Evolutionary conservation across 148 eudicot species (phyloP), one percentile per base, ranked within the genome.

Genomic region (Diospyros kaki): DNA sequence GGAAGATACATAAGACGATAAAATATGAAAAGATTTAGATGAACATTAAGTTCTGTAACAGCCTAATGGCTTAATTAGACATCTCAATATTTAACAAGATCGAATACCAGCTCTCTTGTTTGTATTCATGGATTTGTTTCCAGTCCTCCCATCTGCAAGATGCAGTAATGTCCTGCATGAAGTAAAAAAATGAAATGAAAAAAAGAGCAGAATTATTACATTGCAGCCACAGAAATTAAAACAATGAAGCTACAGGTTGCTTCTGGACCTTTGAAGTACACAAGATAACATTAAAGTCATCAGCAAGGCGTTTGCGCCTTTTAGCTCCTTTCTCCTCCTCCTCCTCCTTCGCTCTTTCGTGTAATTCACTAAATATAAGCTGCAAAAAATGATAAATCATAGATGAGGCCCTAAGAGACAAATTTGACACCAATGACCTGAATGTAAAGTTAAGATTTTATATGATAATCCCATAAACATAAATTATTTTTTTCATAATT

Each of bases 261-360:
- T 58, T 45, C 54, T 28, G 72, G 74, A 95, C 99, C 99, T 95
- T 92, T 69, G 86, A 81, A 60, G 86, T 84, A 73, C 84, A 85
- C 75, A 95, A 80, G 74, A 84, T 73, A 58, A 79, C 80, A 62
- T 89, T 86, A 71, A 92, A 87, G 72, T 88, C 94, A 61, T 95
- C 96, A n/a, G 90, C 91, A 68, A 88, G 87, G 70, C 91, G 94
- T 84, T 89, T 88, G 74, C 80, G 87, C 81, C 80, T 90, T 85
- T 90, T 95, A 46, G 91, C 89, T 86, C 90, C 99, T 79, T 95
- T 95, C 87, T 91, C 99, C 80, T 95, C 99, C 77, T 95, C 99
- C 77, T 81, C 89, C 77, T 86, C 99, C 73, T 86, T 84, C 9
- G 77, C 93, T 84, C 82, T 86, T 84, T 85, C 91, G 72, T 80